A percentile compares a stretch with the other conserved stretches of the same genome.
These are phyloP conservation scores for Phtheirospermum japonicum DNA, from an alignment of 257 asterid genomes.

Conservation along the genomic window DNA sequence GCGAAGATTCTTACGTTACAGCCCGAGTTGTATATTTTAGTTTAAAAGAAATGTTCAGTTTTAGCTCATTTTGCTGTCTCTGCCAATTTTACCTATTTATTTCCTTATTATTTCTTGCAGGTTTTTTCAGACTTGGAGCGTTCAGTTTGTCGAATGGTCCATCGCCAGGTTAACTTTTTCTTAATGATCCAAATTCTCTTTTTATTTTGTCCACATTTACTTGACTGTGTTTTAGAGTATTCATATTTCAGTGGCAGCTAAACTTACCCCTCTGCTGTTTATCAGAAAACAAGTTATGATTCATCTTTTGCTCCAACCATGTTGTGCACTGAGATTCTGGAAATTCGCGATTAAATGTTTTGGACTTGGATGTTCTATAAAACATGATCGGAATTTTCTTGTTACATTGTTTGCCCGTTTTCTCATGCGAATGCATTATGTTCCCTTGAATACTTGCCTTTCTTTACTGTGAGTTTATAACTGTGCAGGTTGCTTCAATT, in stretches of 20 bases:
- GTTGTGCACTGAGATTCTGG: conserved; percentile 19
- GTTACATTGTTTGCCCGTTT: conserved; percentile 1
- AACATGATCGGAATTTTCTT: conserved; percentile 7
- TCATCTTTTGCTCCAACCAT: conserved; percentile 14
- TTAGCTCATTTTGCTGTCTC: background rate
- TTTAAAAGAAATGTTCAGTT: background rate
- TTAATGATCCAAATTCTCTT: conserved; percentile 20
- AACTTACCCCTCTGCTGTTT: conserved; percentile 16
- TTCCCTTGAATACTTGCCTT: conserved; percentile 31
- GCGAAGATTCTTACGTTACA: conserved; percentile 11
- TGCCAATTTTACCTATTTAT: background rate
- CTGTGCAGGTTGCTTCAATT: conserved; percentile 91
- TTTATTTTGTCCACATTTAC: conserved; percentile 5
- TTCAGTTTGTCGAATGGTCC: conserved; percentile 96
- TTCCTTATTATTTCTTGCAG: conserved; percentile 43
- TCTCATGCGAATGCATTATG: conserved; percentile 14
- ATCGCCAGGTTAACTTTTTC: conserved; percentile 70
- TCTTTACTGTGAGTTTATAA: conserved; percentile 31
- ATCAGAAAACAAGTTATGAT: background rate
- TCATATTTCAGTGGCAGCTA: background rate
- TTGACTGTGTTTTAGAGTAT: conserved; percentile 10
- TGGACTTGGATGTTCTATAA: conserved; percentile 25
- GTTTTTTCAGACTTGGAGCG: conserved; percentile 99
- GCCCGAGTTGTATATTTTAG: conserved; percentile 2
- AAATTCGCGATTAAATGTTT: conserved; percentile 8